Percentiles rank a stretch among this genome's conserved stretches.
Conservation (phyloP, 495 filamentous ascomycete genomes). For the Hypoxylon subgilvum region DNA sequence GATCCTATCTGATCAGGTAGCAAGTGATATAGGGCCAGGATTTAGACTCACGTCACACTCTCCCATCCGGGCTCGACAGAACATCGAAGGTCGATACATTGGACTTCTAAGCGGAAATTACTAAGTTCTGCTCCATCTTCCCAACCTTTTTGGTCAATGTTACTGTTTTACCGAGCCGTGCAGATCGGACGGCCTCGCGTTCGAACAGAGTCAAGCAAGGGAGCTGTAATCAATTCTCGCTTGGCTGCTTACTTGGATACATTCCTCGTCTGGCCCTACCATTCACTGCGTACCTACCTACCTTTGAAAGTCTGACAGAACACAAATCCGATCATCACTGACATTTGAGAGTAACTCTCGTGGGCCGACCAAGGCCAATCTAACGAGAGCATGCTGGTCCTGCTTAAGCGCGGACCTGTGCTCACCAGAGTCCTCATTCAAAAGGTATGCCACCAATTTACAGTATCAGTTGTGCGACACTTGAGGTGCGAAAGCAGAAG, state of each 20-base stretch:
- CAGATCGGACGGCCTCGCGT: slow-evolving; percentile 14
- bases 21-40: slow-evolving; percentile 14
- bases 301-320: background rate
- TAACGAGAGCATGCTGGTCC: no score
- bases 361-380: no score
- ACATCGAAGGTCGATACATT: slow-evolving; percentile 1
- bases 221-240: slow-evolving; percentile 20
- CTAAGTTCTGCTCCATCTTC: slow-evolving; percentile 27
- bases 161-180: slow-evolving; percentile 23
- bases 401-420: no score
- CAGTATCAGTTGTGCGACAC: background rate
- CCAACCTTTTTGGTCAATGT: slow-evolving; percentile 24
- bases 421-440: no score
- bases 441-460: background rate
- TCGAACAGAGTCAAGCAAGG: slow-evolving; percentile 14
- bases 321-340: background rate
- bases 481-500: background rate
- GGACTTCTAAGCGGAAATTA: slow-evolving; percentile 32
- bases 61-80: slow-evolving; percentile 15
- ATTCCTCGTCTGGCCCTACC: slow-evolving; percentile 26
- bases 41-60: slow-evolving; percentile 29
- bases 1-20: slow-evolving; percentile 18
- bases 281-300: no score
- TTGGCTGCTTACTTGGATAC: slow-evolving; percentile 36
- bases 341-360: slow-evolving; percentile 1